phyloP scores from a whole-genome alignment of 805 yeast species.

The Cyberlindnera xishuangbannaensis region DNA sequence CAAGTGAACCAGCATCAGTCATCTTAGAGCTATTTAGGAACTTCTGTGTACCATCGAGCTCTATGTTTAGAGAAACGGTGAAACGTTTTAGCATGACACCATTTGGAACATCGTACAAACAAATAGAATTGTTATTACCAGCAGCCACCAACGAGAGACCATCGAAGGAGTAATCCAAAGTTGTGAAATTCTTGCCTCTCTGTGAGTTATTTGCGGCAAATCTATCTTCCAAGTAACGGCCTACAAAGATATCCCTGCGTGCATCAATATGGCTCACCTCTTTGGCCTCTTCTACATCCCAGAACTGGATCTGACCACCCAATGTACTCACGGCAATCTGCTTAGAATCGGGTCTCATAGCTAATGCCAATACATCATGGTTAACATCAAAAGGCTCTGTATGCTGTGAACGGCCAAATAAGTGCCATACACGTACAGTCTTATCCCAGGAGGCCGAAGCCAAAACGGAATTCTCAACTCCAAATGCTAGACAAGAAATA shows the following conservation, averaged over 20 bases:
- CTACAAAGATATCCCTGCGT: constrained; percentile 77
- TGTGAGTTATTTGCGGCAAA: constrained; percentile 76
- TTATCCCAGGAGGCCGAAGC: constrained; percentile 97
- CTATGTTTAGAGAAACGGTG: constrained; percentile 84
- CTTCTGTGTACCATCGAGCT: constrained; percentile 80
- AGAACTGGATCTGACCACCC: constrained; percentile 80
- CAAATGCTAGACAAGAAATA: constrained; percentile 80
- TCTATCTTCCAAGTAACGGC: constrained; percentile 77
- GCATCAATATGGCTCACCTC: constrained; percentile 85
- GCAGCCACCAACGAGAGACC: constrained; percentile 87
- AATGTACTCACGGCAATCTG: constrained; percentile 82
- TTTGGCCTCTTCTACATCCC: constrained; percentile 76
- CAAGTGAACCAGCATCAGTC: constrained; percentile 85
- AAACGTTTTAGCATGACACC: constrained; percentile 81
- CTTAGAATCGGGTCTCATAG: constrained; percentile 91
- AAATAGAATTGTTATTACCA: constrained; percentile 86
- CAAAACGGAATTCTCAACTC: constrained; percentile 65
- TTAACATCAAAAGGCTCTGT: constrained; percentile 87
- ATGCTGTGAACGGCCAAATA: constrained; percentile 78
- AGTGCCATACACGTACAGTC: constrained; percentile 88
- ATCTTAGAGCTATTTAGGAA: constrained; percentile 72
- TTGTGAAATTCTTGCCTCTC: constrained; percentile 77
- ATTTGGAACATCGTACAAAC: constrained; percentile 84
- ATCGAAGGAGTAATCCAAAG: constrained; percentile 82
- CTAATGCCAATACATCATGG: constrained; percentile 76